A percentile compares a stretch with the other conserved stretches of the same genome.
phyloP scores from a whole-genome alignment of 306 rosid species.

The Inga leiocalycina region DNA sequence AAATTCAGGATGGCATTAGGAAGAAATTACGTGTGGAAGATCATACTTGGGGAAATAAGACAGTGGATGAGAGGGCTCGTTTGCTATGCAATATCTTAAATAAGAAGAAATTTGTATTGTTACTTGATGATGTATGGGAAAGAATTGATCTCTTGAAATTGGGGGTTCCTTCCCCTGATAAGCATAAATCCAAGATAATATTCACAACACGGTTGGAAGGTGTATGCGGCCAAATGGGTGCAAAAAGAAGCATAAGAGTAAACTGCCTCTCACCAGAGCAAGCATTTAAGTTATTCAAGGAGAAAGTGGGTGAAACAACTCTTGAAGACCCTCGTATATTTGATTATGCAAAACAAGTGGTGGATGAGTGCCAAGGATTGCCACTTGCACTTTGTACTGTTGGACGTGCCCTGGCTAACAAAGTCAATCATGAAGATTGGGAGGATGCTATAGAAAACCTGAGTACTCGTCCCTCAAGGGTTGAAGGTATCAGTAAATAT shows the following conservation, averaged over 20 bases:
- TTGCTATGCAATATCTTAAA: neutral
- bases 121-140: neutral
- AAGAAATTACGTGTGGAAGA: neutral
- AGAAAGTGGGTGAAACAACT: too few species aligned
- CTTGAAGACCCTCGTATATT: too few species aligned
- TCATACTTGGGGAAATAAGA: neutral
- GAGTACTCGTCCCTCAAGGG: neutral
- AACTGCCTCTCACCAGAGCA: neutral
- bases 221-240: neutral
- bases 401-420: neutral
- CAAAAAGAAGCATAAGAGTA: neutral
- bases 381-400: slow-evolving; percentile 8
- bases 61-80: neutral
- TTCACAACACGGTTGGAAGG: neutral
- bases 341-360: too few species aligned
- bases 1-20: neutral
- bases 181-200: neutral
- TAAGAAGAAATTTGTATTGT: neutral
- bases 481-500: neutral
- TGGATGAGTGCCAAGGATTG: neutral
- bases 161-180: neutral
- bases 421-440: neutral
- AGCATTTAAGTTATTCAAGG: neutral
- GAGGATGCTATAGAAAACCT: neutral
- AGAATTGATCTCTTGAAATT: neutral